Base-by-base conservation (phyloP, 768 basidiomycete species). In the Hydnum rufescens region DNA sequence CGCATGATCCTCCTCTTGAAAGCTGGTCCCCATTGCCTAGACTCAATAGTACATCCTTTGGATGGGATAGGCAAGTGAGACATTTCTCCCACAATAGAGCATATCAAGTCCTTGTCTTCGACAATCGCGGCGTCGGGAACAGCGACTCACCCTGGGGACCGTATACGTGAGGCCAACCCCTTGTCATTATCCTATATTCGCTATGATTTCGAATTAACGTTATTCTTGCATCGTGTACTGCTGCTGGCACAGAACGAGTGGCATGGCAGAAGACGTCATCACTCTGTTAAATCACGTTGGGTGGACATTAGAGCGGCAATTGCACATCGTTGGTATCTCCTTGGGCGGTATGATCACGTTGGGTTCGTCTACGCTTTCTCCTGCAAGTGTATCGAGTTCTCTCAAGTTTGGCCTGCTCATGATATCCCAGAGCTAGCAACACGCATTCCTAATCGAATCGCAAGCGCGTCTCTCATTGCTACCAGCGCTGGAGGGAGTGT, bases 341-440 rank as follows among this genome's bases (percentile, higher is more conserved):
- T 63, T 89, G 3, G 86, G 86, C 2, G 85, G 85, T 3, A 88
- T 87, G 85, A 83, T 85, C 49, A 75, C 82, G 0, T 80, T 83
- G 65, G 79, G 81, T 80, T 54, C 13, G 57, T 44, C 5, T 34
- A 52, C 31, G 19, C 23, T 23, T n/a, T 49, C 18, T 30, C 5
- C n/a, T n/a, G 25, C 28, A 34, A 2, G 13, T 29, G 4, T 31
- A 22, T n/a, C 4, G 48, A 48, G 28, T 42, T 47, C 52, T n/a
- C n/a, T n/a, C n/a, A n/a, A n/a, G n/a, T n/a, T n/a, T n/a, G n/a
- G n/a, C n/a, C n/a, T n/a, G n/a, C n/a, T n/a, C n/a, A n/a, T n/a
- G n/a, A n/a, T n/a, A n/a, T n/a, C 42, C 36, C 53, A 86, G 86
- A 88, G 59, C 69, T 88, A 2, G 75, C 83, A 0, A 69, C 62